Evolutionary conservation across 2,329 filamentous ascomycete genomes (phyloP), one percentile per base, ranked within the genome.

Genomic region (Alternaria panax): DNA sequence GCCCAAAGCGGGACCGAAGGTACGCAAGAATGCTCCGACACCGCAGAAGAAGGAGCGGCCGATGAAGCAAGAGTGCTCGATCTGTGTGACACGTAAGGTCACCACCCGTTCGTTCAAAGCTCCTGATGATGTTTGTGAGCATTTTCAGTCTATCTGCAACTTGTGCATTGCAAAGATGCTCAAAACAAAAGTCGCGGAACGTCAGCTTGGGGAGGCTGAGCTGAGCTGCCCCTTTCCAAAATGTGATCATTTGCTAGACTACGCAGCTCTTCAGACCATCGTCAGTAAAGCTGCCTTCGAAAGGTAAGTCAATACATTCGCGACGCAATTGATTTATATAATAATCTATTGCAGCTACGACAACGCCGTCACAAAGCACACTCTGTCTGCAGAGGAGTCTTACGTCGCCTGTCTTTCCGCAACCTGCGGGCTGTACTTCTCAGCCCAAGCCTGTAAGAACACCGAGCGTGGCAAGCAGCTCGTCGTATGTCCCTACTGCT

Each of bases 401-500:
- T 71, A 66, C 51, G 55, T 70, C 3, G 41, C 62, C 30, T 74
- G 71, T 25, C 64, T 70, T 48, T 67, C 68, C 18, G 9, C 59
- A 0, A 20, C 51, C 1, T 74, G 73, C 30, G 67, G 67, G 5
- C 18, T 51, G 7, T 59, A 70, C 57, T 75, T 74, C 60, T 73
- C 65, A 27, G 53, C 64, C 9, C 70, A 68, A 12, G 54, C 46
- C 20, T 75, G 71, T 48, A 46, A 52, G 12, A 20, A 38, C 2
- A 42, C 8, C 5, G 38, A 51, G 1, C 2, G 24, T 14, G 7
- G 18, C 11, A 66, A 57, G 22, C 38, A 64, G n/a, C 62, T 65
- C 20, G 52, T 67, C 38, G 43, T 36, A 16, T 75, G 71, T n/a
- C 71, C 70, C 25, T 59, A 74, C 51, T 75, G 73, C 57, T 41